Conservation (phyloP, 257 asterid species). For the Fraxinus cuspidata region DNA sequence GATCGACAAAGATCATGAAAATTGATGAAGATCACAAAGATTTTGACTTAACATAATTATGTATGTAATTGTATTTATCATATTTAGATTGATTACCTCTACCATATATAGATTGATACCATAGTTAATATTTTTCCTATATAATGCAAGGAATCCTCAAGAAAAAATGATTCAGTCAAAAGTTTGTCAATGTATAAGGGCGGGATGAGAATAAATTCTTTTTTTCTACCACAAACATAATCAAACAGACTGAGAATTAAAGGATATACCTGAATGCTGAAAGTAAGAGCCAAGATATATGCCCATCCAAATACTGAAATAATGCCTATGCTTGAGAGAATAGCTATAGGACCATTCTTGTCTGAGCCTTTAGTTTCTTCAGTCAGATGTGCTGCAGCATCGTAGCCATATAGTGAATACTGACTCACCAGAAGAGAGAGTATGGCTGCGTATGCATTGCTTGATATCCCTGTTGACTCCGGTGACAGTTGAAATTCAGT, state of each 20-base stretch:
- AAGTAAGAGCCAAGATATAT: conserved; percentile 47
- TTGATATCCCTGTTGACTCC: conserved; percentile 38
- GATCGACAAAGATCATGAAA: no score
- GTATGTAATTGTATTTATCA: no score
- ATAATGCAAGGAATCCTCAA: no score
- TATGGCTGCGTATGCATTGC: conserved; percentile 42
- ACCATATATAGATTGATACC: no score
- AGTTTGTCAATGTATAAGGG: no score
- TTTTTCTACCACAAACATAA: background rate
- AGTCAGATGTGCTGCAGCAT: conserved; percentile 52
- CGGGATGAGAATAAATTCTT: no score
- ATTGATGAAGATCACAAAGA: no score
- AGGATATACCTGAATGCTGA: conserved; percentile 49
- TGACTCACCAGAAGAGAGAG: conserved; percentile 41
- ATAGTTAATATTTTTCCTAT: no score
- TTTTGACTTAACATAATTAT: no score
- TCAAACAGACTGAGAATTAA: background rate
- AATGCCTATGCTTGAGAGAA: conserved; percentile 48
- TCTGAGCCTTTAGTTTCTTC: conserved; percentile 58
- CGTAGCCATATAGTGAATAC: conserved; percentile 48
- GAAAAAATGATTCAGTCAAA: no score
- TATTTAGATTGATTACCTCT: no score
- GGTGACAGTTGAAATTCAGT: conserved; percentile 37
- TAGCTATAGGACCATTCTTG: conserved; percentile 51
- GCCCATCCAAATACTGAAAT: conserved; percentile 51